phyloP scores from a whole-genome alignment of 1,284 basidiomycete genomes.

The Cryptococcus sp. region DNA sequence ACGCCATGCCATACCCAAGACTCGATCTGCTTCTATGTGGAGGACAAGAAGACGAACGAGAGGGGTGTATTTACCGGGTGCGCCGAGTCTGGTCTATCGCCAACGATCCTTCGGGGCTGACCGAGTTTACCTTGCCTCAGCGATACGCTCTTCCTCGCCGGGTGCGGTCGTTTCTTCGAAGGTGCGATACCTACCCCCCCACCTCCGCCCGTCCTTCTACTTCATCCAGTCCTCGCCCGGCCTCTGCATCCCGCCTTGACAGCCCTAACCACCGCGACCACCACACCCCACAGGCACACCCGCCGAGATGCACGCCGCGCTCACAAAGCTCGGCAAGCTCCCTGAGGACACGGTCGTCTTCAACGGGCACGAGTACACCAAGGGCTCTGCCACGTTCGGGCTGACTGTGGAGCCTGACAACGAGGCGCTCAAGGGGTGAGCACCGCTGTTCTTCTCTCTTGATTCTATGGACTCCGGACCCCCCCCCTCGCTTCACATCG shows the following conservation, averaged over 20 bases:
- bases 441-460: neutral
- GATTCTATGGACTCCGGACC: neutral
- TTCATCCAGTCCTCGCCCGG: too few species aligned
- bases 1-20: conserved; percentile 98
- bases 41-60: conserved; percentile 60
- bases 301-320: conserved; percentile 75
- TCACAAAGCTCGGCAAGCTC: conserved; percentile 70
- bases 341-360: conserved; percentile 79
- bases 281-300: conserved; percentile 63
- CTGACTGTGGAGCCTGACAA: conserved; percentile 45
- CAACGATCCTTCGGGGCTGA: too few species aligned
- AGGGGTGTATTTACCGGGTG: conserved; percentile 82
- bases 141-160: conserved; percentile 91
- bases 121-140: conserved; percentile 30
- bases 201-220: too few species aligned
- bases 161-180: conserved; percentile 97
- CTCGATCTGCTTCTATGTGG: conserved; percentile 85
- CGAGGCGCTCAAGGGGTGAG: conserved; percentile 40
- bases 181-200: conserved; percentile 18
- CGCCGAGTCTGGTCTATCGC: neutral
- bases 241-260: too few species aligned
- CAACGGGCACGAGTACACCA: conserved; percentile 91
- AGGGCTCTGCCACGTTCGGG: conserved; percentile 55
- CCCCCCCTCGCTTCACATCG: too few species aligned
- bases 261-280: too few species aligned